phyloP scores from a whole-genome alignment of 768 basidiomycete genomes.

The Lactifluus pinguis region DNA sequence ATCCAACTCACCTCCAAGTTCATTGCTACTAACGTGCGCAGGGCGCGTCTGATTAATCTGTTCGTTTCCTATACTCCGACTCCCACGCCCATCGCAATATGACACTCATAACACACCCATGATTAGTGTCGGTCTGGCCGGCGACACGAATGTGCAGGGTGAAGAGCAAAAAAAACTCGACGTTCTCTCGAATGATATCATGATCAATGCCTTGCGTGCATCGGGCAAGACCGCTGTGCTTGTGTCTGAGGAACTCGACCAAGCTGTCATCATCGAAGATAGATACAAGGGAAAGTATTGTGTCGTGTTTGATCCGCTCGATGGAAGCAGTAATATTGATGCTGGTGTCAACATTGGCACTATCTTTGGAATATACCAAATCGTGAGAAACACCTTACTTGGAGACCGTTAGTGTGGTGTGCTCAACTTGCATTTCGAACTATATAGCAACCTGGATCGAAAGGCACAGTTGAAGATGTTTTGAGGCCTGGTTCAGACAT shows the following conservation, averaged over 20 bases:
- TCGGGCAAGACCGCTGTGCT: slow-evolving; percentile 97
- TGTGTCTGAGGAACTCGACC: slow-evolving; percentile 91
- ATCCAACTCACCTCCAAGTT: slow-evolving; percentile 96
- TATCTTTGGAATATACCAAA: slow-evolving; percentile 93
- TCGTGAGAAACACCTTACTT: slow-evolving; percentile 46
- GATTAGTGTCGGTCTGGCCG: slow-evolving; percentile 86
- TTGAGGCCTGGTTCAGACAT: slow-evolving; percentile 90
- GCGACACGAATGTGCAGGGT: slow-evolving; percentile 93
- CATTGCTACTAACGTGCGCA: slow-evolving; percentile 96
- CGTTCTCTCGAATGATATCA: slow-evolving; percentile 97
- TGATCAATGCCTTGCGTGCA: slow-evolving; percentile 93
- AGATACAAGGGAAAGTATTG: slow-evolving; percentile 81
- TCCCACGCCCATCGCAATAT: neutral
- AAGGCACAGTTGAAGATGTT: slow-evolving; percentile 79
- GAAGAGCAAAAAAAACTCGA: slow-evolving; percentile 99
- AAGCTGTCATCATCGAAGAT: slow-evolving; percentile 85
- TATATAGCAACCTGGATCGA: slow-evolving; percentile 59
- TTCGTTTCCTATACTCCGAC: slow-evolving; percentile 33
- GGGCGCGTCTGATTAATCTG: slow-evolving; percentile 96
- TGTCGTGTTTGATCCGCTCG: slow-evolving; percentile 97
- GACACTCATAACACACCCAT: neutral
- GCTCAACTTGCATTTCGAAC: slow-evolving; percentile 2
- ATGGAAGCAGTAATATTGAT: slow-evolving; percentile 98
- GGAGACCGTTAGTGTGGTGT: neutral
- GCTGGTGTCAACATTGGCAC: slow-evolving; percentile 99